Conservation (phyloP, 176 grass and related monocot species). For the Oryza coarctata region DNA sequence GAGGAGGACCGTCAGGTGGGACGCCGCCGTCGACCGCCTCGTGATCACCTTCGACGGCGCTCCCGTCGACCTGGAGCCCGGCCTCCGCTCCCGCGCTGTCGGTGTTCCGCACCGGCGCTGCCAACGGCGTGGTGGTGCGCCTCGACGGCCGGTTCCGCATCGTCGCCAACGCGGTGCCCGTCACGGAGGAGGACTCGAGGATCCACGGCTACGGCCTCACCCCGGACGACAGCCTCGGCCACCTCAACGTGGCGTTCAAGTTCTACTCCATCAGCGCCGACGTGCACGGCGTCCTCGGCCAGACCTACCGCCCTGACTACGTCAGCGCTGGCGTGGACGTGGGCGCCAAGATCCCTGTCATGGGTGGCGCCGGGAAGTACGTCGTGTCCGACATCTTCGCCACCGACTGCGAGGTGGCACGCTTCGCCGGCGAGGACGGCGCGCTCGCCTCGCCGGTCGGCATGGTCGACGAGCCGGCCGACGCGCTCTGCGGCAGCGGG, state of each 20-base stretch:
- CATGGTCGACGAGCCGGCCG: constrained; percentile 27
- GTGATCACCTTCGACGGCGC: constrained; percentile 47
- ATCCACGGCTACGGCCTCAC: constrained; percentile 41
- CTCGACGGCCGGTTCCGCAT: constrained; percentile 51
- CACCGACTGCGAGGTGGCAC: constrained; percentile 45
- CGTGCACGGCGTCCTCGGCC: constrained; percentile 61
- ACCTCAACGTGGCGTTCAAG: constrained; percentile 62
- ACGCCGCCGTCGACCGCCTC: constrained; percentile 46
- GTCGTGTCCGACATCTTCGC: constrained; percentile 42
- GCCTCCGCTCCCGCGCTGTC: constrained; percentile 27
- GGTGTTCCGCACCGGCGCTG: constrained; percentile 25
- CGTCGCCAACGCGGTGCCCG: constrained; percentile 44
- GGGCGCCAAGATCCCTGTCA: constrained; percentile 50
- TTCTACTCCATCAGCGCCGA: constrained; percentile 47
- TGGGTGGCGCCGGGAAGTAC: constrained; percentile 41
- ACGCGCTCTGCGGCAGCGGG: constrained; percentile 40
- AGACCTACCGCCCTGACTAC: constrained; percentile 48
- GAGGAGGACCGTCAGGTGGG: constrained; percentile 26
- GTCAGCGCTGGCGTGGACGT: constrained; percentile 41
- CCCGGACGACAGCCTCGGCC: constrained; percentile 49
- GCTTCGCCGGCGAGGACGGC: constrained; percentile 31
- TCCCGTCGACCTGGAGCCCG: constrained; percentile 42
- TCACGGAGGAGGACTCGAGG: constrained; percentile 57
- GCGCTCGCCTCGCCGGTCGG: not conserved
- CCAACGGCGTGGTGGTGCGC: constrained; percentile 55